Conservation (phyloP, 495 filamentous ascomycete species). For the Xylaria venustula region DNA sequence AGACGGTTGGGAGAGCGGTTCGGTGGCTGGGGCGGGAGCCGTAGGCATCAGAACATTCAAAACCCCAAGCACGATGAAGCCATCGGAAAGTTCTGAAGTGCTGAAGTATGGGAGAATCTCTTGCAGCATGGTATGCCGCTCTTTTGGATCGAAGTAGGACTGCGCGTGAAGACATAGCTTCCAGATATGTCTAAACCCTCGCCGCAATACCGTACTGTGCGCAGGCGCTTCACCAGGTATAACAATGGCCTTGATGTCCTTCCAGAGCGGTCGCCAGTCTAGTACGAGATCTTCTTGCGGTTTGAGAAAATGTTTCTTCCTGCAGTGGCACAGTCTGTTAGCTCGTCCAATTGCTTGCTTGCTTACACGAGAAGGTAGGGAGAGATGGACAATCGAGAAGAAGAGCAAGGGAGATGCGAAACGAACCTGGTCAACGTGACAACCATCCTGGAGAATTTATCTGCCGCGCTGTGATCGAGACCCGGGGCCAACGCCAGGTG, state of each 20-base stretch:
- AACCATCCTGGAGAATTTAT: conserved; percentile 96
- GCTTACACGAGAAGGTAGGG: neutral
- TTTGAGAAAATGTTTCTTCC: conserved; percentile 92
- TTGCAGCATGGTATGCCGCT: conserved; percentile 83
- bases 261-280: conserved; percentile 91
- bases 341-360: neutral
- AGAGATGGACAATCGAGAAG: too few relatives aligned
- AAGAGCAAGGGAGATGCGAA: neutral
- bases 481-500: conserved; percentile 90
- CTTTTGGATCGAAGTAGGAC: conserved; percentile 86
- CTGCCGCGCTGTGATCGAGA: conserved; percentile 74
- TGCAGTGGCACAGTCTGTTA: conserved; percentile 35
- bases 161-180: conserved; percentile 89
- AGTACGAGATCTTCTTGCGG: conserved; percentile 83
- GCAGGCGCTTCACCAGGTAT: conserved; percentile 72
- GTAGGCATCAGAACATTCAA: conserved; percentile 89
- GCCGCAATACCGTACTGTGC: conserved; percentile 44
- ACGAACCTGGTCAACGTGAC: conserved; percentile 86
- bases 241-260: conserved; percentile 85
- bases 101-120: conserved; percentile 95
- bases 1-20: conserved; percentile 72
- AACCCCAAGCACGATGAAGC: conserved; percentile 81
- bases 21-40: conserved; percentile 66
- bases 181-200: conserved; percentile 57
- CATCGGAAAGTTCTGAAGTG: conserved; percentile 84